A percentile compares a stretch with the other conserved stretches of the same genome.
These are phyloP conservation scores for Anisodus acutangulus DNA, from an alignment of 257 asterid species.

Conservation along the genomic window DNA sequence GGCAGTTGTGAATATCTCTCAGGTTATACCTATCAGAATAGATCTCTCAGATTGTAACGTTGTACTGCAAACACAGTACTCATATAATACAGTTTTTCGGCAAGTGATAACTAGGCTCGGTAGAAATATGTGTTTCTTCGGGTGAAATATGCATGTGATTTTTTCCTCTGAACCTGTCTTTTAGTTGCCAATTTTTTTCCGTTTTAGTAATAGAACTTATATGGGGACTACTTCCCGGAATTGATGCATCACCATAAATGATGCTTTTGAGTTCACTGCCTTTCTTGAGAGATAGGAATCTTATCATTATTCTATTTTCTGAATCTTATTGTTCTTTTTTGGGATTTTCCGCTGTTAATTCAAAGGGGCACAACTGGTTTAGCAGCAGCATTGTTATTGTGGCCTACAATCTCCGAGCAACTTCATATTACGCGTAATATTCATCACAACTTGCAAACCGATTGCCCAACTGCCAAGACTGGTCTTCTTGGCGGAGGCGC, in stretches of 20 bases:
- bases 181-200: not conserved
- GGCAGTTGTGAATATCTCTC: no score
- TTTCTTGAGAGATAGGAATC: not conserved
- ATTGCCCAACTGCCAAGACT: constrained; percentile 95
- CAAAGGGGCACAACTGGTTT: constrained; percentile 68
- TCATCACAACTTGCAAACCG: constrained; percentile 67
- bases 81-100: not conserved
- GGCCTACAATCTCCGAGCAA: constrained; percentile 90
- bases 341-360: not conserved
- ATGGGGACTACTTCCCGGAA: not conserved
- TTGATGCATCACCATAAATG: constrained; percentile 6
- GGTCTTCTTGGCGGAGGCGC: constrained; percentile 99
- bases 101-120: not conserved
- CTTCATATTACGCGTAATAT: constrained; percentile 57
- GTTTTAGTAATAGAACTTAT: not conserved
- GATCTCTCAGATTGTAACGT: not conserved
- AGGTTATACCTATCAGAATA: no score
- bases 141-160: not conserved
- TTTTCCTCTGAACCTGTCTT: not conserved
- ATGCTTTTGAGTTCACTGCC: not conserved
- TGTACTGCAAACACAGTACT: not conserved
- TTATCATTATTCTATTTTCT: not conserved
- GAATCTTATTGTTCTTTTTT: not conserved
- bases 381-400: constrained; percentile 68
- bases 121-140: not conserved